Evolutionary conservation across 1,284 basidiomycete genomes (phyloP).

Genomic region (Anthracocystis panici-leucophaei): DNA sequence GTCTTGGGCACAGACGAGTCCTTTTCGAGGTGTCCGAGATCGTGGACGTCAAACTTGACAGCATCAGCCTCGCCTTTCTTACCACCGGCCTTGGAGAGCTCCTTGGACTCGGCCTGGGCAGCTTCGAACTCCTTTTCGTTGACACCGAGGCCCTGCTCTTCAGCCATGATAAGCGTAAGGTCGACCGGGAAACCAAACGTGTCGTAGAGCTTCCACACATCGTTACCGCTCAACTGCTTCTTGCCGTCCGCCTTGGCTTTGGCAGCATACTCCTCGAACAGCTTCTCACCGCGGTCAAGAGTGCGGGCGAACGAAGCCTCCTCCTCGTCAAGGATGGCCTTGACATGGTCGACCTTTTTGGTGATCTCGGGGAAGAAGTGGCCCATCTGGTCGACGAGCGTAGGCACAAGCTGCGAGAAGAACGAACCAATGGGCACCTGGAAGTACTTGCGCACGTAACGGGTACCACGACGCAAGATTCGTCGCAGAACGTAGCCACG

Average conservation of each 20-base stretch:
- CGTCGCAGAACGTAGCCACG: conserved; percentile 94
- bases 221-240: conserved; percentile 84
- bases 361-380: conserved; percentile 92
- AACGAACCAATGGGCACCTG: conserved; percentile 93
- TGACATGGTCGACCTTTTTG: conserved; percentile 84
- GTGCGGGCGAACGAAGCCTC: conserved; percentile 97
- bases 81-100: conserved; percentile 87
- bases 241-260: conserved; percentile 77
- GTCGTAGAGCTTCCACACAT: conserved; percentile 97
- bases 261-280: conserved; percentile 90
- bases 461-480: conserved; percentile 89
- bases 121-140: conserved; percentile 90
- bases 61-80: conserved; percentile 74
- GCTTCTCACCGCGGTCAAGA: conserved; percentile 93
- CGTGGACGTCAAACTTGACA: conserved; percentile 95
- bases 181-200: conserved; percentile 99
- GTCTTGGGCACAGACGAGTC: conserved; percentile 88
- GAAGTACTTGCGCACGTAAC: conserved; percentile 95
- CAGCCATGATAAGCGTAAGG: conserved; percentile 95
- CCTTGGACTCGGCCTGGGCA: conserved; percentile 88
- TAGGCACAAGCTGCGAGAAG: conserved; percentile 91
- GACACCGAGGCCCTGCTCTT: conserved; percentile 86
- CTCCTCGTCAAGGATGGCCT: conserved; percentile 96
- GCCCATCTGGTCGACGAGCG: conserved; percentile 89
- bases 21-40: conserved; percentile 87